Evolutionary conservation across 257 asterid species (phyloP).

Genomic region (Jaltomata sinuosa): DNA sequence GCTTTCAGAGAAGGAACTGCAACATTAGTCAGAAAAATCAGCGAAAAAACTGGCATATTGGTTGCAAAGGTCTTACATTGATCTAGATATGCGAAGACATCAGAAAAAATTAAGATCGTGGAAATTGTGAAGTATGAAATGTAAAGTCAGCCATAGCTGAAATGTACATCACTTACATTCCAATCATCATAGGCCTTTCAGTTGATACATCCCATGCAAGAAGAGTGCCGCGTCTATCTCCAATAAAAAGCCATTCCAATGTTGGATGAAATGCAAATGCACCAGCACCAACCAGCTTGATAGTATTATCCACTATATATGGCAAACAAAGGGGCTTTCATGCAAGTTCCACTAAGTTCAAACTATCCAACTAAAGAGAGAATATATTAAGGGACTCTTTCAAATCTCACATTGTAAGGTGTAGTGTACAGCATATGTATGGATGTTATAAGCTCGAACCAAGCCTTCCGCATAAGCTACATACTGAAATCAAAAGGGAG

Average conservation of each 20-base stretch:
- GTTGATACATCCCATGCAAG: constrained; percentile 99
- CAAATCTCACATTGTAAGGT: constrained; percentile 83
- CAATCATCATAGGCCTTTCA: constrained; percentile 97
- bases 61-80: constrained; percentile 3
- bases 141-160: constrained; percentile 1
- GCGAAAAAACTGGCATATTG: not conserved
- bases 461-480: constrained; percentile 98
- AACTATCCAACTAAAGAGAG: not conserved
- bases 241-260: constrained; percentile 95
- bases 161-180: constrained; percentile 59
- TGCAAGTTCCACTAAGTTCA: not conserved
- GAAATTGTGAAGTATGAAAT: not conserved
- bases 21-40: not conserved
- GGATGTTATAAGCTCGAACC: constrained; percentile 92
- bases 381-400: not conserved
- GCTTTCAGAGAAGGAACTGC: not conserved
- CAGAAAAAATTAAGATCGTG: not conserved
- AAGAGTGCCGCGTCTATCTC: constrained; percentile 96
- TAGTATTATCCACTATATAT: constrained; percentile 89
- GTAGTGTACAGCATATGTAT: constrained; percentile 87
- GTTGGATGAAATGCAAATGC: constrained; percentile 97
- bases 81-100: constrained; percentile 2
- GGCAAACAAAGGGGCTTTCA: not conserved
- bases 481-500: constrained; percentile 50
- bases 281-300: constrained; percentile 94